phyloP scores from a whole-genome alignment of 345 rosid species.

The Abelmoschus esculentus region DNA sequence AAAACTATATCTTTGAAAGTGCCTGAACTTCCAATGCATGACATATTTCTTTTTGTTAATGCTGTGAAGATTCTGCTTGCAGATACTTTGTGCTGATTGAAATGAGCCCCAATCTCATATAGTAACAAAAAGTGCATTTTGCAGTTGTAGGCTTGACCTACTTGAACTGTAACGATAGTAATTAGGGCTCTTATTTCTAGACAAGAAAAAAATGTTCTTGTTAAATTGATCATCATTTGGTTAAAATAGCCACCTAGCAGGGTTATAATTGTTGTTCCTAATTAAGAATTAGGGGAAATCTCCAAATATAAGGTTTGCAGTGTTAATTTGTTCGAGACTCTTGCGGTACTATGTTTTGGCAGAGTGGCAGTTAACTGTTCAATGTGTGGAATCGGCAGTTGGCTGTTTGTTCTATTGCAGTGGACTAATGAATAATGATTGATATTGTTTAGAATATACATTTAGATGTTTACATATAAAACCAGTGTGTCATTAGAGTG shows the following conservation, averaged over 20 bases:
- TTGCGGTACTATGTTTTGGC: neutral
- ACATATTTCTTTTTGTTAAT: neutral
- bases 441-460: neutral
- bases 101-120: neutral
- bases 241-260: neutral
- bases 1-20: neutral
- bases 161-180: neutral
- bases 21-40: neutral
- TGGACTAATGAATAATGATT: neutral
- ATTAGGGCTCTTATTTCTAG: neutral
- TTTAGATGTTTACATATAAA: neutral
- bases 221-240: neutral
- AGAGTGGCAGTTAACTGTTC: neutral
- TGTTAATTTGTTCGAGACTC: neutral
- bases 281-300: neutral
- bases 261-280: neutral
- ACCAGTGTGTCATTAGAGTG: constrained; percentile 13
- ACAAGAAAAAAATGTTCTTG: neutral
- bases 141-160: neutral
- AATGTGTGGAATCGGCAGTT: neutral
- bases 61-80: neutral
- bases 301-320: neutral
- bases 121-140: neutral
- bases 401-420: neutral
- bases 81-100: neutral